Percentiles rank a stretch among this genome's conserved stretches.
Conservation (phyloP, 371 early-diverging fungal genomes). For the Apophysomyces variabilis region DNA sequence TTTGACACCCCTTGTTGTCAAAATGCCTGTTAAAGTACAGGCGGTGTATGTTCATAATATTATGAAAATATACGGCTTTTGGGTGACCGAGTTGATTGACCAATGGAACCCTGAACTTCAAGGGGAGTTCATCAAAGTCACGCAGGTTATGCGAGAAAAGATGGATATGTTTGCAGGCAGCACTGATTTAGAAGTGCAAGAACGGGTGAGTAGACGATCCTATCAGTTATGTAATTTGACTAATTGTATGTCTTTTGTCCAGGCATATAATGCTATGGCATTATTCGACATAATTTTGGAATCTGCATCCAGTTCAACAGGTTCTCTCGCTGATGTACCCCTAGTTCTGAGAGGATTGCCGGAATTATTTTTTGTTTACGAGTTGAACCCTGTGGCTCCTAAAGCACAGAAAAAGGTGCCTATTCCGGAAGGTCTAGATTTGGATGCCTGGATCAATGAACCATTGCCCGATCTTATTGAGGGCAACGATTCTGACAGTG, state of each 20-base stretch:
- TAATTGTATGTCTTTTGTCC: neutral
- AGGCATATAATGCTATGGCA: slow-evolving; percentile 63
- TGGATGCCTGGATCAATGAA: slow-evolving; percentile 82
- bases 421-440: slow-evolving; percentile 85
- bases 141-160: slow-evolving; percentile 57
- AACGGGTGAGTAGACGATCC: slow-evolving; percentile 58
- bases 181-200: slow-evolving; percentile 83
- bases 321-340: slow-evolving; percentile 26
- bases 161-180: slow-evolving; percentile 57
- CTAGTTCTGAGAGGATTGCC: slow-evolving; percentile 59
- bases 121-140: slow-evolving; percentile 52
- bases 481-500: slow-evolving; percentile 44
- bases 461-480: slow-evolving; percentile 67
- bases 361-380: slow-evolving; percentile 74
- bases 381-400: slow-evolving; percentile 92
- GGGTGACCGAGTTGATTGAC: slow-evolving; percentile 63
- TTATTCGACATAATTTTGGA: slow-evolving; percentile 61
- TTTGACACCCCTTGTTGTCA: slow-evolving; percentile 56
- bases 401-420: slow-evolving; percentile 91
- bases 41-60: slow-evolving; percentile 74
- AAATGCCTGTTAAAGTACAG: slow-evolving; percentile 68
- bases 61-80: slow-evolving; percentile 74
- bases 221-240: neutral
- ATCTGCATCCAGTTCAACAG: slow-evolving; percentile 18
- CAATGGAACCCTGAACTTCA: slow-evolving; percentile 62